Base-by-base conservation (phyloP, 148 eudicot genomes). In the Fagopyrum tataricum region DNA sequence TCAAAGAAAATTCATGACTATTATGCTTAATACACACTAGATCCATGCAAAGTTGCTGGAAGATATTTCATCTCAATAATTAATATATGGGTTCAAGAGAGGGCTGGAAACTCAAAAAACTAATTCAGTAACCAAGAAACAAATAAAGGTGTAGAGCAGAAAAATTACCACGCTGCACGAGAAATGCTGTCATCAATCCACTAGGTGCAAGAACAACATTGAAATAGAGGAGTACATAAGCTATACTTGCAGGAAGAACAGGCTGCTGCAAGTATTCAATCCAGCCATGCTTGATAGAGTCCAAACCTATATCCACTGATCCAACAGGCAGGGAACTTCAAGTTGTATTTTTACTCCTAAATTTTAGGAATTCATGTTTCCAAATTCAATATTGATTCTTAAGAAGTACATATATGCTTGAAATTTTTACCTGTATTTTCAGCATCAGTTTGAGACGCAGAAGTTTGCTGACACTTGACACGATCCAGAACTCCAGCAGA, bases 161-260 rank as follows among this genome's bases (percentile, higher is more conserved):
- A 75, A 79, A 42, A 79, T 79, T 93, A 93, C 98, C 98, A 70
- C 79, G 91, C 23, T 93, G 98, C 52, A 90, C 88, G 69, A 93
- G 76, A 81, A 91, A 93, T 53, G 98, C 98, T 31, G 98, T 93
- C 98, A 93, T 93, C 77, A 93, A 80, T 44, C 92, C 92, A 76
- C 98, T 91, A 73, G 98, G 98, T 73, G 98, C 86, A 73, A 93
- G 98, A 77, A 90, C 90, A 72, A 88, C 89, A 78, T 93, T 93
- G 83, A 91, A 93, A 83, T 70, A 89, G 72, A 93, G 90, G 76
- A 93, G 88, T 44, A 93, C 98, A 78, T 87, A 93, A 66, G 98
- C 98, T 79, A 93, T 84, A 82, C 98, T 93, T 6, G 98, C 98
- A 55, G 98, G 98, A 82, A 93, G 97, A 80, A 91, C 97, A 73